Conservation (phyloP, 192 early-diverging fungal species). For the Coemansia umbellata region DNA sequence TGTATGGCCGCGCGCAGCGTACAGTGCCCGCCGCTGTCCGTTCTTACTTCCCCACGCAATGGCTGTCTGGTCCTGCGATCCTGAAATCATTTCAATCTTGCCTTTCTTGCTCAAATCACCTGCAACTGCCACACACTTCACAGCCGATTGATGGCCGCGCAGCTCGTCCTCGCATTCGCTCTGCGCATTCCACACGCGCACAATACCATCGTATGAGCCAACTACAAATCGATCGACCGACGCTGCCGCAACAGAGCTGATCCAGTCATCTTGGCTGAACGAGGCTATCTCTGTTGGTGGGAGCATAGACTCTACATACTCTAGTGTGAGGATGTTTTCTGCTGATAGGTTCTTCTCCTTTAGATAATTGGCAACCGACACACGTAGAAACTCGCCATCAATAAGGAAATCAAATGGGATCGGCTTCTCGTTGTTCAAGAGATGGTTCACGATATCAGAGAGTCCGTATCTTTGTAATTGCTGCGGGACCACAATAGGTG, state of each 20-base stretch:
- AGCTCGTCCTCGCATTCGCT: slow-evolving; percentile 65
- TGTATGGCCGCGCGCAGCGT: slow-evolving; percentile 76
- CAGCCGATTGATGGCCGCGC: slow-evolving; percentile 63
- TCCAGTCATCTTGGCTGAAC: slow-evolving; percentile 94
- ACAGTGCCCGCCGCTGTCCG: slow-evolving; percentile 50
- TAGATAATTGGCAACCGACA: slow-evolving; percentile 71
- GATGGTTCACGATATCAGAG: slow-evolving; percentile 91
- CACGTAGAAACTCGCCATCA: slow-evolving; percentile 85
- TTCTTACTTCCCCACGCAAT: slow-evolving; percentile 59
- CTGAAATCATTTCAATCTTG: slow-evolving; percentile 51
- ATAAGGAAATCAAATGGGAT: slow-evolving; percentile 92
- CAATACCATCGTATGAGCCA: slow-evolving; percentile 79
- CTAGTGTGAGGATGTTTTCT: slow-evolving; percentile 82
- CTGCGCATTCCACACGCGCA: slow-evolving; percentile 78
- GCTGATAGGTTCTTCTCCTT: slow-evolving; percentile 50
- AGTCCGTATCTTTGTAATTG: slow-evolving; percentile 82
- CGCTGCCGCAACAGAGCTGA: slow-evolving; percentile 62
- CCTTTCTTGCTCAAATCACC: slow-evolving; percentile 43
- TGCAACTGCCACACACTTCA: slow-evolving; percentile 71
- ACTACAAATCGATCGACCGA: slow-evolving; percentile 56
- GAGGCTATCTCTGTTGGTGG: slow-evolving; percentile 77
- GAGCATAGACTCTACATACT: slow-evolving; percentile 90
- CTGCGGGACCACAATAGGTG: slow-evolving; percentile 84
- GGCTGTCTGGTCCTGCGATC: slow-evolving; percentile 65
- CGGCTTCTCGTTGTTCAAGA: slow-evolving; percentile 60